These are phyloP conservation scores for Globisporangium cystogenes DNA, from an alignment of 352 stramenopile genomes.

Conservation along the genomic window DNA sequence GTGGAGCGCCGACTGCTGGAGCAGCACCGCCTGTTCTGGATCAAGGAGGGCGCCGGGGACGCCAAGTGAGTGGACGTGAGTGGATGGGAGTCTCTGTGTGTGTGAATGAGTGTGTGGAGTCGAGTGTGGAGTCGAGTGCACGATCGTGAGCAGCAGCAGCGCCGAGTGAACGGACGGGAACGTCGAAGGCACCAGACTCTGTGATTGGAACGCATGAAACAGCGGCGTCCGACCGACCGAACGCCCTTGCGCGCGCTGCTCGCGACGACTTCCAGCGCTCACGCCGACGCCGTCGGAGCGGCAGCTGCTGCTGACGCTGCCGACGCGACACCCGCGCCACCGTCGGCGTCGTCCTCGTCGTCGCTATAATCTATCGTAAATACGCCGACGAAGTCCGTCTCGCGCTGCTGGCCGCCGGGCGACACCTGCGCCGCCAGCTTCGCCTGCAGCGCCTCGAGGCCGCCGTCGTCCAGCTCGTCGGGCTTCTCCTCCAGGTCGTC, in stretches of 20 bases:
- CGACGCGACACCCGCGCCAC: background rate
- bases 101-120: no score
- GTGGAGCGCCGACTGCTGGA: conserved; percentile 49
- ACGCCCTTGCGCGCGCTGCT: background rate
- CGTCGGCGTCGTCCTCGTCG: conserved; percentile 57
- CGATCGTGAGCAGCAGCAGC: no score
- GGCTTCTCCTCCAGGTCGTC: conserved; percentile 34
- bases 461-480: conserved; percentile 27
- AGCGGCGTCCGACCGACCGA: background rate
- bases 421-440: conserved; percentile 11
- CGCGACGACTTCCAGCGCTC: background rate
- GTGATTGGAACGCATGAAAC: background rate
- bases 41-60: conserved; percentile 45
- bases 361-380: conserved; percentile 83
- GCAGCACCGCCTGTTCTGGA: conserved; percentile 73
- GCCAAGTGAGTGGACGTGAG: conserved; percentile 7
- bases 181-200: no score
- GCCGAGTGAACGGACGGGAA: no score
- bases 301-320: conserved; percentile 1
- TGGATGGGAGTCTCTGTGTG: no score
- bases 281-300: conserved; percentile 4
- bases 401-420: conserved; percentile 19
- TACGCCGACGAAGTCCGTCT: conserved; percentile 57
- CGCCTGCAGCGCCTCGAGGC: conserved; percentile 16
- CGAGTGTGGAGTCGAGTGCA: no score